Percentiles rank a stretch among this genome's conserved stretches.
Conservation (phyloP, 305 asterid species). For the Euphrasia arctica region DNA sequence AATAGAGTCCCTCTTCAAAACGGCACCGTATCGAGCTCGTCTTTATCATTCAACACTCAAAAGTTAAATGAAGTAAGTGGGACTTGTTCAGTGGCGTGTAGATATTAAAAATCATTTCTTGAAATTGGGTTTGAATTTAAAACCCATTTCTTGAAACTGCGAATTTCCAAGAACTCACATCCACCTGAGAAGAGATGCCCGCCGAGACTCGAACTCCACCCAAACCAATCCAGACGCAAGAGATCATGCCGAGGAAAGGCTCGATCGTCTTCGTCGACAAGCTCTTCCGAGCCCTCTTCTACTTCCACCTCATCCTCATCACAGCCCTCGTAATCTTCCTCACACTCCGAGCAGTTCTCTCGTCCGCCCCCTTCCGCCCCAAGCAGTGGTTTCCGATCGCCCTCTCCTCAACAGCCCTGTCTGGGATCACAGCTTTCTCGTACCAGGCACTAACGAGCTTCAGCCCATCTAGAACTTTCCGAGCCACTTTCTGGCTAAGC, state of each 20-base stretch:
- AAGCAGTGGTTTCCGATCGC: slow-evolving; percentile 40
- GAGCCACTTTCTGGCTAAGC: slow-evolving; percentile 50
- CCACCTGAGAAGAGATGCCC: slow-evolving; percentile 18
- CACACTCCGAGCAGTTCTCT: slow-evolving; percentile 30
- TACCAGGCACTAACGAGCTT: slow-evolving; percentile 39
- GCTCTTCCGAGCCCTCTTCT: slow-evolving; percentile 38
- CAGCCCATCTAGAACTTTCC: slow-evolving; percentile 41
- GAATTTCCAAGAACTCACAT: slow-evolving; percentile 23
- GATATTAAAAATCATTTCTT: not conserved
- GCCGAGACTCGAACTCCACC: slow-evolving; percentile 21
- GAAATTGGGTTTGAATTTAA: slow-evolving; percentile 20
- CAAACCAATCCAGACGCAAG: slow-evolving; percentile 27
- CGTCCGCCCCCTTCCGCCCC: slow-evolving; percentile 34
- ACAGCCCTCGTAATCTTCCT: slow-evolving; percentile 35
- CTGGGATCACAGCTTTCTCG: slow-evolving; percentile 41
- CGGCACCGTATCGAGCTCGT: slow-evolving; percentile 32
- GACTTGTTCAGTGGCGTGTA: slow-evolving; percentile 22
- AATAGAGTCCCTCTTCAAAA: slow-evolving; percentile 22
- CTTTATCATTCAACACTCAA: slow-evolving; percentile 22
- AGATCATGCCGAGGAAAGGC: slow-evolving; percentile 30
- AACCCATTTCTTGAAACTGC: slow-evolving; percentile 11
- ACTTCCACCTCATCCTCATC: slow-evolving; percentile 34
- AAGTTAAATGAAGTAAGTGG: slow-evolving; percentile 22
- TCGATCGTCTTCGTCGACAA: slow-evolving; percentile 32
- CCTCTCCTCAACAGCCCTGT: slow-evolving; percentile 46